Evolutionary conservation across 2,329 filamentous ascomycete species (phyloP).

Genomic region (Colletotrichum orbiculare): DNA sequence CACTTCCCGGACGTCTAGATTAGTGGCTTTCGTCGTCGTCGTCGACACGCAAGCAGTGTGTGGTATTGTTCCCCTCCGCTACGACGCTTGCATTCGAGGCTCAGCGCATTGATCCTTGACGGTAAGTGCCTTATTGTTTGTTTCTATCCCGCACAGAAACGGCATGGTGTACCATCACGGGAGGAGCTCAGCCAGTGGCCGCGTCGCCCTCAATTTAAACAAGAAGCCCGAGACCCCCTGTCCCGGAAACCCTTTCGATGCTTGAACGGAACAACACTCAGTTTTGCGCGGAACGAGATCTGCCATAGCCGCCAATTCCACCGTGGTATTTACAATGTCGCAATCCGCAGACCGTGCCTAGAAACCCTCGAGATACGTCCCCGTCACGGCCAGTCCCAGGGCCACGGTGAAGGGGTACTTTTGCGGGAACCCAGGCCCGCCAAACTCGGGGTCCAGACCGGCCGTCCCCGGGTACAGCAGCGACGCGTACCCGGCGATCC

Average conservation of each 20-base stretch:
- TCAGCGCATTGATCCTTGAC: background rate
- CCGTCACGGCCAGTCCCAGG: constrained; percentile 24
- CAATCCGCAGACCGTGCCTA: too few relatives aligned
- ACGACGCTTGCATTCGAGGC: background rate
- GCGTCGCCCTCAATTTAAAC: constrained; percentile 24
- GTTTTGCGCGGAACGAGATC: too few relatives aligned
- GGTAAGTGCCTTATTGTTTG: too few relatives aligned
- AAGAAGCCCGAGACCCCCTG: background rate
- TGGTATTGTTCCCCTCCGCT: background rate
- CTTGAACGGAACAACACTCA: too few relatives aligned
- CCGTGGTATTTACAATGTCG: too few relatives aligned
- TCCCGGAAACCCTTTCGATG: background rate
- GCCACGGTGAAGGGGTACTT: constrained; percentile 30
- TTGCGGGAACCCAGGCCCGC: constrained; percentile 56
- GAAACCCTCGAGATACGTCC: constrained; percentile 22
- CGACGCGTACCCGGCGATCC: constrained; percentile 51
- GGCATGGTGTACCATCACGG: background rate
- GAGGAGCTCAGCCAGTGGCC: constrained; percentile 19
- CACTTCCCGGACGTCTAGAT: constrained; percentile 22
- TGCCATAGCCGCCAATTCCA: too few relatives aligned
- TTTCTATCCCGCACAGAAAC: too few relatives aligned
- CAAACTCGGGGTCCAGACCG: constrained; percentile 56
- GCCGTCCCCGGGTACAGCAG: constrained; percentile 51
- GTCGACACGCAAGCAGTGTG: background rate
- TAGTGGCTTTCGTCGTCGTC: constrained; percentile 11